Percentiles rank a stretch among this genome's conserved stretches.
Conservation (phyloP, 2,329 filamentous ascomycete genomes). For the Cladosporium phlei region DNA sequence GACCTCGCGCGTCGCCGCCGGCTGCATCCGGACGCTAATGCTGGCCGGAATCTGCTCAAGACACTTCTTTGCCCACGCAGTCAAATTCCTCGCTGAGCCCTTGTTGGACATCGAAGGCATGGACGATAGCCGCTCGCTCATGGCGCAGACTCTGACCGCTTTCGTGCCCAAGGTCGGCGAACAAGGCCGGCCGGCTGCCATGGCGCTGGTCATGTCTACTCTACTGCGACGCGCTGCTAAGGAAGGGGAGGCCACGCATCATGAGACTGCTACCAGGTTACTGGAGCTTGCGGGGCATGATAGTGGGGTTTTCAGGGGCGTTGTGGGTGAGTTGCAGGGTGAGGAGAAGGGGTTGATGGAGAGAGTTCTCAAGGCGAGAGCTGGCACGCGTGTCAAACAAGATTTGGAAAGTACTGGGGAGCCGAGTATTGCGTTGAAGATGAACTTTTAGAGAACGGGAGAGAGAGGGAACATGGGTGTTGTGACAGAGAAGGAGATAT, state of each 20-base stretch:
- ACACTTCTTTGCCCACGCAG: constrained; percentile 59
- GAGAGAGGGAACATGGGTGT: too few species aligned
- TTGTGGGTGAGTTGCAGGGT: constrained; percentile 66
- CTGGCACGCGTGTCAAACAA: constrained; percentile 40
- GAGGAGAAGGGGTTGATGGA: constrained; percentile 71
- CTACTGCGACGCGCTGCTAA: constrained; percentile 70
- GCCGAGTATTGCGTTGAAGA: constrained; percentile 88
- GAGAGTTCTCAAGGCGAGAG: constrained; percentile 51
- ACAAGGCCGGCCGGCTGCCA: constrained; percentile 51
- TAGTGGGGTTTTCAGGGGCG: constrained; percentile 65
- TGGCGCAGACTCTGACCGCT: constrained; percentile 71
- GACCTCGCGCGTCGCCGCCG: constrained; percentile 84
- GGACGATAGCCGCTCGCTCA: constrained; percentile 64
- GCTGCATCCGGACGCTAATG: constrained; percentile 81
- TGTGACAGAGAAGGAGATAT: too few species aligned
- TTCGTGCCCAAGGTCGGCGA: constrained; percentile 52
- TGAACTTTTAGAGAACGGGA: constrained; percentile 76
- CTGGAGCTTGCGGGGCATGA: constrained; percentile 77
- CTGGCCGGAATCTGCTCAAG: constrained; percentile 70
- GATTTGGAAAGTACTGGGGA: constrained; percentile 43
- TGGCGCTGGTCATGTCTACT: constrained; percentile 71
- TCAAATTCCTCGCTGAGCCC: constrained; percentile 66
- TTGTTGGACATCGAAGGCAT: constrained; percentile 66
- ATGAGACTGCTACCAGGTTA: constrained; percentile 70
- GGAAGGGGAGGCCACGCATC: constrained; percentile 47